phyloP scores from a whole-genome alignment of 495 filamentous ascomycete genomes.

The Cercophora newfieldiana region DNA sequence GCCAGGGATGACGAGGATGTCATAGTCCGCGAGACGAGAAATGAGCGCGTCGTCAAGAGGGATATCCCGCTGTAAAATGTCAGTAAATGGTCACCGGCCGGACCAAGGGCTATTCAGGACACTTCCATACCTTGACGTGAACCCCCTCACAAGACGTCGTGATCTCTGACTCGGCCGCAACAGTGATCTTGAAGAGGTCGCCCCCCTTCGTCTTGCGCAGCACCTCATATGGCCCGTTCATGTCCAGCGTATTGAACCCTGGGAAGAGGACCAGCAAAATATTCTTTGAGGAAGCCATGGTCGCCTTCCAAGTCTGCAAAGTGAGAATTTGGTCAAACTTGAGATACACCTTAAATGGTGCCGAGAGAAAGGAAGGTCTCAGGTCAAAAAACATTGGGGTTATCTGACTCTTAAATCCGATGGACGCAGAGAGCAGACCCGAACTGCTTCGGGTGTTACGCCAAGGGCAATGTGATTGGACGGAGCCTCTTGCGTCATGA shows the following conservation, averaged over 20 bases:
- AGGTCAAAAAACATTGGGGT: no score
- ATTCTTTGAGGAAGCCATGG: slow-evolving; percentile 4
- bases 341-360: background rate
- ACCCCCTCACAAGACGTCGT: slow-evolving; percentile 14
- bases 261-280: slow-evolving; percentile 18
- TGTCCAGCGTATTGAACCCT: slow-evolving; percentile 22
- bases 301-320: no score
- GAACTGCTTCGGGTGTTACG: background rate
- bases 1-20: slow-evolving; percentile 17
- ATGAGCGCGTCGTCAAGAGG: slow-evolving; percentile 8
- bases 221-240: slow-evolving; percentile 19
- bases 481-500: background rate
- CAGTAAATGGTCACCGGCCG: background rate
- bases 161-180: slow-evolving; percentile 16
- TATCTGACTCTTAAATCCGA: background rate
- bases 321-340: no score
- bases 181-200: slow-evolving; percentile 10
- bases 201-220: background rate
- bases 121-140: slow-evolving; percentile 16
- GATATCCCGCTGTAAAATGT: slow-evolving; percentile 6
- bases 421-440: background rate
- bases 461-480: background rate
- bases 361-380: background rate
- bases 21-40: background rate
- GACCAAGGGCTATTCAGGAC: background rate